Percentiles rank a stretch among this genome's conserved stretches.
Conservation (phyloP, 129 eudicot genomes). For the Heracleum sosnowskyi region DNA sequence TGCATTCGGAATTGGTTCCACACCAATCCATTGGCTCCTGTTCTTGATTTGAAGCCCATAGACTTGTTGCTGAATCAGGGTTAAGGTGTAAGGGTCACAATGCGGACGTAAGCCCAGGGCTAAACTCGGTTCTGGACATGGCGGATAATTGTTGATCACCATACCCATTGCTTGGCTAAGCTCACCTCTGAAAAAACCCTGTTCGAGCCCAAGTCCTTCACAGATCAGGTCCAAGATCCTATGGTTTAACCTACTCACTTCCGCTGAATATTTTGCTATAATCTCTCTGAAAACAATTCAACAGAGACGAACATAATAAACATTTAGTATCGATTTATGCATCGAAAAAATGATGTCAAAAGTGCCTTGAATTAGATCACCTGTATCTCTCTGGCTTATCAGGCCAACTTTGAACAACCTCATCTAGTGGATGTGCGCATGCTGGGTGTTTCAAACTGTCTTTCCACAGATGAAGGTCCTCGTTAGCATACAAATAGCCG, state of each 20-base stretch:
- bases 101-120: constrained; percentile 16
- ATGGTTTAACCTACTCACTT: constrained; percentile 14
- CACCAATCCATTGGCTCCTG: constrained; percentile 7
- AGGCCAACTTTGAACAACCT: constrained; percentile 28
- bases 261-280: constrained; percentile 4
- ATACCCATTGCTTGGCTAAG: constrained; percentile 14
- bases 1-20: constrained; percentile 12
- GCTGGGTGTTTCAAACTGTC: constrained; percentile 32
- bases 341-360: not conserved
- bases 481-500: constrained; percentile 3
- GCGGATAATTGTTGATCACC: constrained; percentile 19
- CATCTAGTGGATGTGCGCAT: constrained; percentile 32
- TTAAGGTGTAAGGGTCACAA: constrained; percentile 13
- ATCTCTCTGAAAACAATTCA: not conserved
- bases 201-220: constrained; percentile 34
- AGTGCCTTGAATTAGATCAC: not conserved
- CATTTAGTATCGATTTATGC: not conserved
- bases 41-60: constrained; percentile 19
- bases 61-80: constrained; percentile 8
- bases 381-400: constrained; percentile 37
- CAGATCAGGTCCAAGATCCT: constrained; percentile 25
- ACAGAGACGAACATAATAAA: not conserved
- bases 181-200: constrained; percentile 20
- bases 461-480: constrained; percentile 36
- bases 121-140: not conserved